These are phyloP conservation scores for Crucihimalaya himalaica DNA, from an alignment of 345 rosid species.

Conservation along the genomic window DNA sequence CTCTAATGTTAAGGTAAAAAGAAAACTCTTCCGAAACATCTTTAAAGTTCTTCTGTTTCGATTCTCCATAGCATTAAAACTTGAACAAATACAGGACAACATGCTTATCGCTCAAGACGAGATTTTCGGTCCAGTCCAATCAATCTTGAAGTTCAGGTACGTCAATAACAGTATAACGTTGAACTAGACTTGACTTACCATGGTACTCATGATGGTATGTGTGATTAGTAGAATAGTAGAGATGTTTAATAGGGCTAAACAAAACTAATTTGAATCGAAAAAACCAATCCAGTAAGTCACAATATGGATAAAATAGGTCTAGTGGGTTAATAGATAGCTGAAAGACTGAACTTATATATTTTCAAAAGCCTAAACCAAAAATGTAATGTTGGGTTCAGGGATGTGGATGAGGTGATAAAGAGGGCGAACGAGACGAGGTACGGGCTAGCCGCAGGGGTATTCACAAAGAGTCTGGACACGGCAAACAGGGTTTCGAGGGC, in stretches of 20 bases:
- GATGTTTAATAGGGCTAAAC: not conserved
- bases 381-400: slow-evolving; percentile 47
- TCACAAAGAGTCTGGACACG: slow-evolving; percentile 65
- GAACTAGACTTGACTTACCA: not conserved
- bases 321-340: not conserved
- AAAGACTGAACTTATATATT: not conserved
- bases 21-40: not conserved
- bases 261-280: not conserved
- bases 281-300: not conserved
- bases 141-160: slow-evolving; percentile 91
- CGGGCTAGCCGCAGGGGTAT: slow-evolving; percentile 93
- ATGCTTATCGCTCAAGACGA: slow-evolving; percentile 94
- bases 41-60: not conserved
- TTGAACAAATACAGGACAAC: slow-evolving; percentile 58
- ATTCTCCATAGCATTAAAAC: not conserved
- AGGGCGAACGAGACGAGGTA: slow-evolving; percentile 69
- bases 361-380: not conserved
- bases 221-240: not conserved
- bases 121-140: slow-evolving; percentile 97
- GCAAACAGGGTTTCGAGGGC: slow-evolving; percentile 80
- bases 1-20: slow-evolving; percentile 74
- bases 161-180: not conserved
- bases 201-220: not conserved
- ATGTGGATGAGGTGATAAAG: slow-evolving; percentile 65
- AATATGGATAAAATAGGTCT: not conserved